Percentiles rank a stretch among this genome's conserved stretches.
These are phyloP conservation scores for Amoebophrya sp. DNA, from an alignment of 169 alveolate genomes.

Conservation along the genomic window DNA sequence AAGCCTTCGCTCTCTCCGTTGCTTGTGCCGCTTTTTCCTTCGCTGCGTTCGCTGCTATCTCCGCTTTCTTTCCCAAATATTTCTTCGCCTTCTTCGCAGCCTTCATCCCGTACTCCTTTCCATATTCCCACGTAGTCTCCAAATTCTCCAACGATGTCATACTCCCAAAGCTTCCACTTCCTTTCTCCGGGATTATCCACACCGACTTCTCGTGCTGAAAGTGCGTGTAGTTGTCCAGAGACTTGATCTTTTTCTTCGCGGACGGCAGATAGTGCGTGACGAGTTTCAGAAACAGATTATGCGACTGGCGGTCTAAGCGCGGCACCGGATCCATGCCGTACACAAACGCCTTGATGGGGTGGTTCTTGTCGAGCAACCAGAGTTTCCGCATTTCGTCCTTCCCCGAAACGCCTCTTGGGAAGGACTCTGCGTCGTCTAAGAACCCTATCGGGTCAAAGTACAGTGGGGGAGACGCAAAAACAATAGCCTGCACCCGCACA, in stretches of 20 bases:
- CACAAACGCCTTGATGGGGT: neutral
- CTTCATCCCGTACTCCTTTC: too few species aligned
- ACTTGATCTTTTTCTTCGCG: neutral
- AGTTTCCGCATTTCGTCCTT: neutral
- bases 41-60: too few species aligned
- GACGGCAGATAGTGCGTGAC: neutral
- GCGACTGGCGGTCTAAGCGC: neutral
- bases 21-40: too few species aligned
- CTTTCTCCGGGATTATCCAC: slow-evolving; percentile 3
- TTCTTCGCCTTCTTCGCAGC: neutral
- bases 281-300: neutral
- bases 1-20: too few species aligned
- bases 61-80: neutral
- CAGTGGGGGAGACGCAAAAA: neutral
- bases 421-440: neutral
- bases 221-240: neutral
- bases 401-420: neutral
- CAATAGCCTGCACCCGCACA: neutral
- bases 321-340: neutral
- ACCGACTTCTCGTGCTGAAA: neutral
- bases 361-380: neutral
- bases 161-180: too few species aligned
- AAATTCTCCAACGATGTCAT: neutral
- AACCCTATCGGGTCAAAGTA: neutral
- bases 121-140: too few species aligned